Percentiles rank a stretch among this genome's conserved stretches.
These are phyloP conservation scores for Cladobotryum mycophilum DNA, from an alignment of 2,329 filamentous ascomycete species.

Conservation along the genomic window DNA sequence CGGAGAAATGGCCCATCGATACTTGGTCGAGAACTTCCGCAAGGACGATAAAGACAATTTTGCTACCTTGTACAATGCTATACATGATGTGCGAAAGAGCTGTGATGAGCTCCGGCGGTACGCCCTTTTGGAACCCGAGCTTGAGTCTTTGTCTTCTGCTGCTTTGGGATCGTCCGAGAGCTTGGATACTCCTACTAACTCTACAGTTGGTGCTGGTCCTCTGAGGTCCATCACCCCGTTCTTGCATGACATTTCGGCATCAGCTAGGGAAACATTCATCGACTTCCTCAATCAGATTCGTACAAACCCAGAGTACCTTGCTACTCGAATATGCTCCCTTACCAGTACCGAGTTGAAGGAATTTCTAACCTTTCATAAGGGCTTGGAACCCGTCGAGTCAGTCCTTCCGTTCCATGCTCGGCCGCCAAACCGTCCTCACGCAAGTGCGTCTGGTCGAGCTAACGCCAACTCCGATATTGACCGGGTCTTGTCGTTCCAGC, in stretches of 20 bases:
- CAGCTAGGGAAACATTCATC: conserved; percentile 68
- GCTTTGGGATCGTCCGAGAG: conserved; percentile 41
- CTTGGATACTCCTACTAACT: conserved; percentile 41
- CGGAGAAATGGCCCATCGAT: conserved; percentile 67
- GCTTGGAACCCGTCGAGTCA: conserved; percentile 75
- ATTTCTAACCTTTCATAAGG: conserved; percentile 71
- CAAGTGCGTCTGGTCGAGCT: conserved; percentile 38
- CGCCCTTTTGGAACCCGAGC: conserved; percentile 65
- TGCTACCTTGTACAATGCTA: conserved; percentile 65
- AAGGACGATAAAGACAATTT: conserved; percentile 75
- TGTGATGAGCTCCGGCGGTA: conserved; percentile 67
- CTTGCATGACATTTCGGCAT: conserved; percentile 66
- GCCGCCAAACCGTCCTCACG: conserved; percentile 40
- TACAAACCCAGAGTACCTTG: conserved; percentile 82
- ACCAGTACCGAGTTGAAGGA: conserved; percentile 69
- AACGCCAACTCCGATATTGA: conserved; percentile 62
- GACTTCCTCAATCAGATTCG: conserved; percentile 76
- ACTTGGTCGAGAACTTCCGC: conserved; percentile 71
- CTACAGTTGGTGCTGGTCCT: conserved; percentile 30
- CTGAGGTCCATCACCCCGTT: conserved; percentile 47
- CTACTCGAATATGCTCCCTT: conserved; percentile 71
- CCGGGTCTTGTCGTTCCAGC: conserved; percentile 79
- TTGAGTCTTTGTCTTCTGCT: conserved; percentile 50
- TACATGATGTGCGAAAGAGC: conserved; percentile 73
- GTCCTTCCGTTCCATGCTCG: conserved; percentile 65